phyloP scores from a whole-genome alignment of 192 early-diverging fungal genomes.

The Chytriomyces confervae region DNA sequence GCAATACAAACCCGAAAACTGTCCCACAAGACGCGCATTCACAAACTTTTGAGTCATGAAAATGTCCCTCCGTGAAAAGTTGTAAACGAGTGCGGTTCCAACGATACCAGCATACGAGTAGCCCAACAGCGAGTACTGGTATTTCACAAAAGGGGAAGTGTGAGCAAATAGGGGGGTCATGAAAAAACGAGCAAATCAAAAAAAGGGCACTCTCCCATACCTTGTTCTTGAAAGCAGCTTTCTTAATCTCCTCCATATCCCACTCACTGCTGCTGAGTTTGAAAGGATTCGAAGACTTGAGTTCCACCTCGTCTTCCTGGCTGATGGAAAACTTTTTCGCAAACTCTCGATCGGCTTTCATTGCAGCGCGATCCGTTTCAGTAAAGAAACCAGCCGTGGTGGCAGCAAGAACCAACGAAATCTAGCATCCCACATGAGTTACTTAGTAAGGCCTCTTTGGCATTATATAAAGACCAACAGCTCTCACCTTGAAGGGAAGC shows the following conservation, averaged over 20 bases:
- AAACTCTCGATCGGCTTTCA: slow-evolving; percentile 39
- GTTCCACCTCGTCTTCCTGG: background rate
- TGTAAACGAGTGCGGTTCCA: slow-evolving; percentile 17
- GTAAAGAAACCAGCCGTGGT: slow-evolving; percentile 45
- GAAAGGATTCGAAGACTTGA: background rate
- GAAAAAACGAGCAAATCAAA: too few relatives aligned
- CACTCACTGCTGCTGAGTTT: background rate
- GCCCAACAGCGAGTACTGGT: background rate
- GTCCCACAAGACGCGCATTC: slow-evolving; percentile 22
- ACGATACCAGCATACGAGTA: slow-evolving; percentile 14
- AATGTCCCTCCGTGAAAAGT: slow-evolving; percentile 21
- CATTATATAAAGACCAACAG: background rate
- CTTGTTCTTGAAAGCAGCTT: slow-evolving; percentile 9
- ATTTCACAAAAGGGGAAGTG: too few relatives aligned
- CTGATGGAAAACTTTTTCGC: slow-evolving; percentile 40
- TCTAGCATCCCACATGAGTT: background rate
- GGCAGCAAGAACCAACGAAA: slow-evolving; percentile 25
- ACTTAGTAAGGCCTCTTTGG: background rate
- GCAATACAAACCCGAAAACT: slow-evolving; percentile 1
- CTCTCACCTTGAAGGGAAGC: slow-evolving; percentile 35
- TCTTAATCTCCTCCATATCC: background rate
- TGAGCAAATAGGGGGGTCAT: too few relatives aligned
- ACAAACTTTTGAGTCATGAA: slow-evolving; percentile 28
- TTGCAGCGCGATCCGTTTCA: slow-evolving; percentile 39
- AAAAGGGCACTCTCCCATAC: too few relatives aligned